Conservation (phyloP, 192 early-diverging fungal species). For the Coemansia sp. region DNA sequence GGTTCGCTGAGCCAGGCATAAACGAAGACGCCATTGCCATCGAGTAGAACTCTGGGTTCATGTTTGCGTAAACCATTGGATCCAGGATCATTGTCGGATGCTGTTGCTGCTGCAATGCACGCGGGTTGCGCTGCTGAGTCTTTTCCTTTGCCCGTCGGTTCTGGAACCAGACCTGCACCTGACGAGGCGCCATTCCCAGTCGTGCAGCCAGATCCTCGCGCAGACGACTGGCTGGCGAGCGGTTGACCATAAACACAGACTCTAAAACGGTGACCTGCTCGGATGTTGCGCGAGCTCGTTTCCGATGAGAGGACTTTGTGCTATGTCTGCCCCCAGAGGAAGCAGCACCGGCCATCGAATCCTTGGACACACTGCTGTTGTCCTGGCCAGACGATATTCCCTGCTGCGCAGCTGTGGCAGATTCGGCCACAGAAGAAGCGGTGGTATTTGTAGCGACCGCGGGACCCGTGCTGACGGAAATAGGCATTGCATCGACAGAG, state of each 20-base stretch:
- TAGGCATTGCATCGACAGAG: conserved; percentile 2
- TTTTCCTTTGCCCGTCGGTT: conserved; percentile 85
- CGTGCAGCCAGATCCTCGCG: conserved; percentile 65
- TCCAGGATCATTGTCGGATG: conserved; percentile 28
- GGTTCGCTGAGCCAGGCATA: conserved; percentile 10
- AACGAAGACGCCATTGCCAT: conserved; percentile 37
- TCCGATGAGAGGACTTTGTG: conserved; percentile 42
- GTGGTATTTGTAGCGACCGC: background rate
- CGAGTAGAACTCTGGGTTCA: conserved; percentile 33
- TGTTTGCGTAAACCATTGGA: conserved; percentile 24
- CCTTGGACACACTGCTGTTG: background rate
- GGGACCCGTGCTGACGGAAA: conserved; percentile 4
- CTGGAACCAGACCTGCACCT: conserved; percentile 87
- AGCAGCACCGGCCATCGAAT: background rate
- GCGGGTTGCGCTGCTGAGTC: conserved; percentile 49
- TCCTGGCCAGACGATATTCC: background rate
- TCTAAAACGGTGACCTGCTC: conserved; percentile 71
- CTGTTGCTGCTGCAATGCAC: conserved; percentile 34
- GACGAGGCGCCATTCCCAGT: conserved; percentile 70
- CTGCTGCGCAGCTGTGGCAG: background rate
- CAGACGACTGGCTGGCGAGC: conserved; percentile 66
- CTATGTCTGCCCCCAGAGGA: conserved; percentile 1
- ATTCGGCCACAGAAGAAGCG: conserved; percentile 2
- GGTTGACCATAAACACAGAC: conserved; percentile 67
- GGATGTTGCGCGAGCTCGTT: conserved; percentile 70